Evolutionary conservation across 2,329 filamentous ascomycete species (phyloP).

Genomic region (Bipolaris gigantea): DNA sequence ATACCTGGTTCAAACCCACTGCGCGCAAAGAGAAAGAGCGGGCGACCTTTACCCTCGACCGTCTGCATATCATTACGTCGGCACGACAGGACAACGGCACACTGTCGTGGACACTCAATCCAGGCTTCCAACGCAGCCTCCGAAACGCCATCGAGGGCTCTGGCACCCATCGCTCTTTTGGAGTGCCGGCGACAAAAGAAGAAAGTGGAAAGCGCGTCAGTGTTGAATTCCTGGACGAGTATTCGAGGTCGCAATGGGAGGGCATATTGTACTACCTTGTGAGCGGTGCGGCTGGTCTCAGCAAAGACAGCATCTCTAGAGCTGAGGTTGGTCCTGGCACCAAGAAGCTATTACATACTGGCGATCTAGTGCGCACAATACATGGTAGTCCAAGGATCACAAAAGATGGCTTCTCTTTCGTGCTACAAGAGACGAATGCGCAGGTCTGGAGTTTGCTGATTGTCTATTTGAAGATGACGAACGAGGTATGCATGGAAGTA

Average conservation of each 20-base stretch:
- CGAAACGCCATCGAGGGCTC: slow-evolving; percentile 86
- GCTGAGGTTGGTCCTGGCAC: slow-evolving; percentile 63
- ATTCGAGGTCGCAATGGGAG: slow-evolving; percentile 90
- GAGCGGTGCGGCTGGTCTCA: slow-evolving; percentile 62
- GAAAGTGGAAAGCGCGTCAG: slow-evolving; percentile 66
- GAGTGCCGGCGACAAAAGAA: slow-evolving; percentile 72
- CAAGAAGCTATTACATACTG: slow-evolving; percentile 78
- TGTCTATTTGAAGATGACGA: slow-evolving; percentile 85
- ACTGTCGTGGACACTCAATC: slow-evolving; percentile 73
- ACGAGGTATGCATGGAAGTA: slow-evolving; percentile 51
- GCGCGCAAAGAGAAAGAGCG: slow-evolving; percentile 77
- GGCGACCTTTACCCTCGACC: slow-evolving; percentile 76
- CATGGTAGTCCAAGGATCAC: slow-evolving; percentile 72
- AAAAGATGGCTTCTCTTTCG: slow-evolving; percentile 88
- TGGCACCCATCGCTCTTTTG: slow-evolving; percentile 84
- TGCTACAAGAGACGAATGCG: slow-evolving; percentile 92
- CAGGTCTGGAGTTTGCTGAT: slow-evolving; percentile 96
- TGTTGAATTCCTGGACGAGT: slow-evolving; percentile 75
- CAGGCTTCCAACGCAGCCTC: slow-evolving; percentile 81
- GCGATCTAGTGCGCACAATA: slow-evolving; percentile 72
- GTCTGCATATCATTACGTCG: slow-evolving; percentile 79
- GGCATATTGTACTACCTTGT: slow-evolving; percentile 96
- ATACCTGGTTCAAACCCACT: slow-evolving; percentile 78
- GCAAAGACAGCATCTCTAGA: slow-evolving; percentile 47
- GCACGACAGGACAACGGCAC: slow-evolving; percentile 60